Evolutionary conservation across 345 rosid genomes (phyloP).

Genomic region (Excoecaria cochinchinensis): DNA sequence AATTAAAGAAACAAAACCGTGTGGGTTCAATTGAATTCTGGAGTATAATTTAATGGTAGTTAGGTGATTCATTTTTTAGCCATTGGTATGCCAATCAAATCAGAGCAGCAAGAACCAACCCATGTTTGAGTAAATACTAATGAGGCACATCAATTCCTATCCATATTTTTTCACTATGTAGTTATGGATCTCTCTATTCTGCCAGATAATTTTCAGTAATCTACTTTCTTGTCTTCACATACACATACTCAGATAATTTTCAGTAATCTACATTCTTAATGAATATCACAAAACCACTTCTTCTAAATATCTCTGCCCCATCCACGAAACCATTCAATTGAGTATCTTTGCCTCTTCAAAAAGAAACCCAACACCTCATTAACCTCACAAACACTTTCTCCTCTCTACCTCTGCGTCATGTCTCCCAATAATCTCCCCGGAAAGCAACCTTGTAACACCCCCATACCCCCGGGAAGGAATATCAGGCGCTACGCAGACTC

Average conservation of each 20-base stretch:
- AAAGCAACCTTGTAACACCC: no score
- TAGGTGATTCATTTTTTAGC: no score
- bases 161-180: constrained; percentile 16
- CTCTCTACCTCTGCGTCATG: constrained; percentile 24
- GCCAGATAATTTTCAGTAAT: constrained; percentile 28
- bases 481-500: no score
- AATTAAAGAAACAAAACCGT: no score
- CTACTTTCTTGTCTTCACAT: constrained; percentile 20
- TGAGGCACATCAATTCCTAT: constrained; percentile 20
- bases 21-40: no score
- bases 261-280: no score
- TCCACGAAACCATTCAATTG: constrained; percentile 65
- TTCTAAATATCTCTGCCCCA: constrained; percentile 27
- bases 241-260: constrained; percentile 26
- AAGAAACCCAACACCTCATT: constrained; percentile 30
- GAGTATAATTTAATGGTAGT: no score
- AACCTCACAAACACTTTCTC: background rate
- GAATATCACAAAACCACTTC: constrained; percentile 57
- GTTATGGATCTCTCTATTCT: constrained; percentile 20
- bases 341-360: constrained; percentile 44
- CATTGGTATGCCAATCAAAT: no score
- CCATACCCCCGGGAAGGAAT: no score
- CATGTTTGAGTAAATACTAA: no score
- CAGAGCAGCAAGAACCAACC: no score
- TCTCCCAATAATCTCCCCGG: constrained; percentile 29